Evolutionary conservation across 495 filamentous ascomycete species (phyloP).

Genomic region (Aspergillus biplanus): DNA sequence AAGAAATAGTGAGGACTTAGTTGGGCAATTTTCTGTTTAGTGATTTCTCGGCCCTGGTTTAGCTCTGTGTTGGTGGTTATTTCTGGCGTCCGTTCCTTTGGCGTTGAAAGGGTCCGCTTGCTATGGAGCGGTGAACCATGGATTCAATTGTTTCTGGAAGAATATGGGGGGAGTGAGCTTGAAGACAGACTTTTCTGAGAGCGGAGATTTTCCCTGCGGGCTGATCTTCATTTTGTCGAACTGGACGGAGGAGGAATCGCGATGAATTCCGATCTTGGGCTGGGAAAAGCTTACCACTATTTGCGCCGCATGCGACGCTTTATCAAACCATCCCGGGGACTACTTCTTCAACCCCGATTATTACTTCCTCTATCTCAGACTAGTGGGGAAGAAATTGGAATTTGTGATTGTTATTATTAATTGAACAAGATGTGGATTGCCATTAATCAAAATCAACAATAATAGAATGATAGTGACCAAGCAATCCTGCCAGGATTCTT

Average conservation of each 20-base stretch:
- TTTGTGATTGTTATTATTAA: neutral
- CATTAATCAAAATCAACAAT: neutral
- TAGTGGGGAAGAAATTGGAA: neutral
- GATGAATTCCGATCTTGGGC: conserved; percentile 12
- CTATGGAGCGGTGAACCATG: conserved; percentile 30
- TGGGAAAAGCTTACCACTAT: neutral
- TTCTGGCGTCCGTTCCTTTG: neutral
- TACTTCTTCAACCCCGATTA: neutral
- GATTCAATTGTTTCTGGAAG: conserved; percentile 26
- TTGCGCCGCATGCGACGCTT: neutral
- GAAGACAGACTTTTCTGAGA: conserved; percentile 14
- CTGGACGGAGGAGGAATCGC: conserved; percentile 2
- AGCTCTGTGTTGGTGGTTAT: neutral
- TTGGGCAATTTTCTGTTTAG: neutral
- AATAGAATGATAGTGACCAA: neutral
- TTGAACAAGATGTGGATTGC: neutral
- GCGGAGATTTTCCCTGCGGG: conserved; percentile 19
- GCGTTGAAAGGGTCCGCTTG: conserved; percentile 8
- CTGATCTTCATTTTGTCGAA: conserved; percentile 22
- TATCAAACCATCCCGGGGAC: neutral
- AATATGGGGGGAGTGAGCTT: neutral
- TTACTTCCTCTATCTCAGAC: neutral
- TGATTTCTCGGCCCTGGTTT: neutral
- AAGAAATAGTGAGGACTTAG: neutral
- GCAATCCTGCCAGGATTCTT: conserved; percentile 3